phyloP scores from a whole-genome alignment of 768 basidiomycete species.

The Pisolithus sp. region DNA sequence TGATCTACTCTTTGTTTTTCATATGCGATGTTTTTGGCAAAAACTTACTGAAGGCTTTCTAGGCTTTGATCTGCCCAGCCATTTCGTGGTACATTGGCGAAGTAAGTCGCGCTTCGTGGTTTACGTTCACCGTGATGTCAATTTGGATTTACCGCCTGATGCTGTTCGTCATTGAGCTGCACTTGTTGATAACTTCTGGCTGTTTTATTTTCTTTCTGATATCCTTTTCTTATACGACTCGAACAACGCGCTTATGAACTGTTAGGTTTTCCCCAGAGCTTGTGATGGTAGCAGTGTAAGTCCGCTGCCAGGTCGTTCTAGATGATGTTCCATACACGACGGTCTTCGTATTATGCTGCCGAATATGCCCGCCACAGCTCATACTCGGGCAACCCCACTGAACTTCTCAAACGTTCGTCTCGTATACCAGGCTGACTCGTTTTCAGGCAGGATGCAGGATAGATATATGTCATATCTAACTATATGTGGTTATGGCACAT shows the following conservation, averaged over 20 bases:
- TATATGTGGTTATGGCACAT: neutral
- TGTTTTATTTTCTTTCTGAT: conserved; percentile 41
- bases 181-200: conserved; percentile 2
- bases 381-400: conserved; percentile 79
- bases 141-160: conserved; percentile 3
- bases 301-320: no score
- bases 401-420: conserved; percentile 23
- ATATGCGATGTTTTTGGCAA: neutral
- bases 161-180: conserved; percentile 22
- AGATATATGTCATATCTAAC: no score
- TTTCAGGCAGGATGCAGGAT: neutral
- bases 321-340: conserved; percentile 48
- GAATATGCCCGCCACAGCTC: conserved; percentile 95
- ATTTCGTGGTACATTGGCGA: neutral
- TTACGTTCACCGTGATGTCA: conserved; percentile 11
- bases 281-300: neutral
- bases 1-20: conserved; percentile 33
- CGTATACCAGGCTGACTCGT: neutral
- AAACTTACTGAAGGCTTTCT: conserved; percentile 5
- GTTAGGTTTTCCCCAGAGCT: neutral
- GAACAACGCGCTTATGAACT: neutral
- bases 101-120: conserved; percentile 4
- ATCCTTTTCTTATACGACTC: conserved; percentile 36
- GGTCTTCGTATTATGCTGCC: conserved; percentile 85
- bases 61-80: neutral